Percentiles rank a stretch among this genome's conserved stretches.
These are phyloP conservation scores for Cucurbita moschata DNA, from an alignment of 306 rosid genomes.

Conservation along the genomic window DNA sequence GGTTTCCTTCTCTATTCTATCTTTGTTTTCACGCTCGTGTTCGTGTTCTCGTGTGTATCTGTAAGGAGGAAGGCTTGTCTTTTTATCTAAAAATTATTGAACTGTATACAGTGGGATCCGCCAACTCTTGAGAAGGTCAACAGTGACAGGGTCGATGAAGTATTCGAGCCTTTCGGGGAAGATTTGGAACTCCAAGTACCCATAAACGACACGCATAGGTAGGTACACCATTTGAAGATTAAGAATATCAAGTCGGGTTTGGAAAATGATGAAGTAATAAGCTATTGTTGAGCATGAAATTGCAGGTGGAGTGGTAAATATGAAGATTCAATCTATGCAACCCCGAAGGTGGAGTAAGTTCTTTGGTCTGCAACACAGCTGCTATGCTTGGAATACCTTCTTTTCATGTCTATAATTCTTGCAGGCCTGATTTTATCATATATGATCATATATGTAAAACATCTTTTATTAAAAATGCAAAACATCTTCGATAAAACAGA, in stretches of 20 bases:
- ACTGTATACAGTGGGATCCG: constrained; percentile 61
- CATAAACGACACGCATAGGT: constrained; percentile 39
- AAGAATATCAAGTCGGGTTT: neutral
- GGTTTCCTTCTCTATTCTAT: constrained; percentile 20
- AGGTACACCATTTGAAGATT: constrained; percentile 9
- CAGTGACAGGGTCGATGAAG: constrained; percentile 33
- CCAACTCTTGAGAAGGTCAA: constrained; percentile 44
- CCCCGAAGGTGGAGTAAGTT: constrained; percentile 7
- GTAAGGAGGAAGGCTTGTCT: neutral
- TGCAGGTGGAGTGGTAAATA: constrained; percentile 75
- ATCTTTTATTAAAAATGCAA: too few relatives aligned
- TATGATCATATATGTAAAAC: too few relatives aligned
- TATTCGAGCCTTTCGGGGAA: constrained; percentile 43
- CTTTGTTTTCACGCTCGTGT: neutral
- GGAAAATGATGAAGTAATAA: neutral
- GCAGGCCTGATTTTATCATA: too few relatives aligned
- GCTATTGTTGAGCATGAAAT: constrained; percentile 2
- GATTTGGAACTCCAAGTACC: constrained; percentile 71
- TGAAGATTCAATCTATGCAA: constrained; percentile 51
- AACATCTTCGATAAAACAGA: too few relatives aligned
- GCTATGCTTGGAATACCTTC: neutral
- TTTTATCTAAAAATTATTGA: neutral
- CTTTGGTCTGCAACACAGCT: neutral
- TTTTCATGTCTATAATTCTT: too few relatives aligned
- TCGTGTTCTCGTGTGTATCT: neutral